Evolutionary conservation across 306 rosid genomes (phyloP).

Genomic region (Vigna nakashimae): DNA sequence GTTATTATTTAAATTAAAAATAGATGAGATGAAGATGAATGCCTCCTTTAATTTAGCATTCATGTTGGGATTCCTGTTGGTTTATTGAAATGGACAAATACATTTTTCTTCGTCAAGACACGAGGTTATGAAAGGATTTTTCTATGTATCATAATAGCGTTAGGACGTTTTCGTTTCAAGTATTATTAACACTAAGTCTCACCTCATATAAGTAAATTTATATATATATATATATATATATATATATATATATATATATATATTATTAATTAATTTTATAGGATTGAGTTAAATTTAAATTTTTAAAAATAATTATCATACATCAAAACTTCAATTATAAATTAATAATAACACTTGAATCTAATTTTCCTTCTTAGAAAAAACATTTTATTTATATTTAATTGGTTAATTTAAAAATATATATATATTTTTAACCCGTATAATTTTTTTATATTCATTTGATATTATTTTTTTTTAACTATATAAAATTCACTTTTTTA

Average conservation of each 20-base stretch:
- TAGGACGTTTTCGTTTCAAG: background rate
- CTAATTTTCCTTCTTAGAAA: background rate
- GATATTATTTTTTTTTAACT: too few species aligned
- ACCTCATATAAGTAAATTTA: too few species aligned
- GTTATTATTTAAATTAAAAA: background rate
- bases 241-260: too few species aligned
- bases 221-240: too few species aligned
- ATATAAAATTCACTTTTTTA: too few species aligned
- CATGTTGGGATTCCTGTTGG: background rate
- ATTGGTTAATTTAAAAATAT: too few species aligned
- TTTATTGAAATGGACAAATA: background rate
- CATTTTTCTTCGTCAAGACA: background rate
- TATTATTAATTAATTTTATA: too few species aligned
- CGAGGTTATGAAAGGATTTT: background rate
- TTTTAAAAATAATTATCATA: background rate
- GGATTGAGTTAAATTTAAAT: too few species aligned
- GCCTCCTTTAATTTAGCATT: background rate
- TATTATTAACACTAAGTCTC: too few species aligned
- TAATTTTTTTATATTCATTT: too few species aligned
- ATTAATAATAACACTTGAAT: slow-evolving; percentile 1
- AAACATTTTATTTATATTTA: background rate
- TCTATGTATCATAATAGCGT: background rate
- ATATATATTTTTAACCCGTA: too few species aligned
- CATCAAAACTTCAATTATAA: background rate
- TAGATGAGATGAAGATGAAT: background rate